Percentiles rank a stretch among this genome's conserved stretches.
These are phyloP conservation scores for Aotearoamyces nothofagi DNA, from an alignment of 2,329 filamentous ascomycete species.

Conservation along the genomic window DNA sequence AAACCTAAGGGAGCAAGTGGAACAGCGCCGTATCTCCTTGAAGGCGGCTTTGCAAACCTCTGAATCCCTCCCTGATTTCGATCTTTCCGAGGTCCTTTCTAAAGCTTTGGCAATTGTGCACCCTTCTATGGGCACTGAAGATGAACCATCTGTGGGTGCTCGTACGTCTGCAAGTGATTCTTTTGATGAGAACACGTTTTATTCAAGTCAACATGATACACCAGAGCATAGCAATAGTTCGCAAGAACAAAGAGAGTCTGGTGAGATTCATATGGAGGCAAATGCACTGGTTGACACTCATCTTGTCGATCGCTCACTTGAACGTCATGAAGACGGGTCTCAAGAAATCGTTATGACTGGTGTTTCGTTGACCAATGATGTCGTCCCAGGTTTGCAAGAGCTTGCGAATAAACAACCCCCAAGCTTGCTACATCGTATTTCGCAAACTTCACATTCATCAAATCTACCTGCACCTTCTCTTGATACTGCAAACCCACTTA, in stretches of 20 bases:
- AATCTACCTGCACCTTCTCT: not conserved
- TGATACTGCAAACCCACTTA: not conserved
- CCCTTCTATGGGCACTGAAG: slow-evolving; percentile 40
- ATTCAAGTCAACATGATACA: slow-evolving; percentile 87
- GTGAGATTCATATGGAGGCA: slow-evolving; percentile 11
- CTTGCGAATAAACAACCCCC: slow-evolving; percentile 1
- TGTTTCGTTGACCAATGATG: slow-evolving; percentile 15
- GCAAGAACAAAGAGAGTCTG: slow-evolving; percentile 11
- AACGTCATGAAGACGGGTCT: slow-evolving; percentile 8
- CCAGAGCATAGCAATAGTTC: slow-evolving; percentile 34
- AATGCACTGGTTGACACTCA: slow-evolving; percentile 8
- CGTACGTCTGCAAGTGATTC: slow-evolving; percentile 56
- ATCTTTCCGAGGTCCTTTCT: slow-evolving; percentile 57
- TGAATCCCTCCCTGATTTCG: slow-evolving; percentile 46
- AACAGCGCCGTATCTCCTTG: slow-evolving; percentile 36
- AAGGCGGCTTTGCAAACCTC: slow-evolving; percentile 26
- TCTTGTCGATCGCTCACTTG: slow-evolving; percentile 8
- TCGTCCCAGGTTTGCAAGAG: slow-evolving; percentile 2
- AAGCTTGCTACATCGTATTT: not conserved
- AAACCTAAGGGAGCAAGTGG: slow-evolving; percentile 59
- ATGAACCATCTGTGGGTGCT: slow-evolving; percentile 37
- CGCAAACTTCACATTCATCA: not conserved
- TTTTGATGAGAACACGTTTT: slow-evolving; percentile 87
- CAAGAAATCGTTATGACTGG: slow-evolving; percentile 13
- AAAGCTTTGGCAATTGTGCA: slow-evolving; percentile 57